Conservation (phyloP, 805 yeast species). For the Saturnispora dispora region DNA sequence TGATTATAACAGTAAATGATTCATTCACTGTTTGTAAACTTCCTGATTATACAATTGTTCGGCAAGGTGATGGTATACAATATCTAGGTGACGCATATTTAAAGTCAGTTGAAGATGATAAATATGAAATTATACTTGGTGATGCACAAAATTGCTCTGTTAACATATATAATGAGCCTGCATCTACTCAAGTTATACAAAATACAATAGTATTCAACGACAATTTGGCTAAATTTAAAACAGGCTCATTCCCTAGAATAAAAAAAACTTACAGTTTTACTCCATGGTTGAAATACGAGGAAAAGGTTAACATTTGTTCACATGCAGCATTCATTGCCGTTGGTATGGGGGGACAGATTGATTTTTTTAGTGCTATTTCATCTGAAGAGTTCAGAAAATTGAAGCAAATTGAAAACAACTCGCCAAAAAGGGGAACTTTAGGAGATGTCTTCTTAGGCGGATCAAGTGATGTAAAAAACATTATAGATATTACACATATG, state of each 20-base stretch:
- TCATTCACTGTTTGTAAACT: conserved; percentile 15
- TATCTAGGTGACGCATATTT: conserved; percentile 1
- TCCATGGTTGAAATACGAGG: conserved; percentile 19
- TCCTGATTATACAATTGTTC: neutral
- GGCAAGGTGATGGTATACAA: neutral
- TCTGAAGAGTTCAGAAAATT: conserved; percentile 8
- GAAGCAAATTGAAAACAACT: neutral
- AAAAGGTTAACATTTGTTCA: conserved; percentile 5
- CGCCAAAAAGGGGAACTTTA: neutral
- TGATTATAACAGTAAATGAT: conserved; percentile 24
- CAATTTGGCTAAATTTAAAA: conserved; percentile 11
- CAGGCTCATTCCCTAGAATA: conserved; percentile 29
- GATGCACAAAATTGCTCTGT: conserved; percentile 15
- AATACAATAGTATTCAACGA: conserved; percentile 2
- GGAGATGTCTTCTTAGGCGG: neutral
- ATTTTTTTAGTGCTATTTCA: conserved; percentile 11
- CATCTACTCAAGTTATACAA: conserved; percentile 15
- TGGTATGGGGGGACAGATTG: conserved; percentile 33
- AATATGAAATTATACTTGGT: conserved; percentile 12
- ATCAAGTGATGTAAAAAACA: neutral
- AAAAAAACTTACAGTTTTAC: conserved; percentile 23
- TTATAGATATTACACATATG: neutral
- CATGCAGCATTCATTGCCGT: conserved; percentile 21
- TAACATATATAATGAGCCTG: conserved; percentile 3
- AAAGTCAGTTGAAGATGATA: conserved; percentile 9